Conservation (phyloP, 1,284 basidiomycete genomes). For the Mycosarcoma mackinlayi region DNA sequence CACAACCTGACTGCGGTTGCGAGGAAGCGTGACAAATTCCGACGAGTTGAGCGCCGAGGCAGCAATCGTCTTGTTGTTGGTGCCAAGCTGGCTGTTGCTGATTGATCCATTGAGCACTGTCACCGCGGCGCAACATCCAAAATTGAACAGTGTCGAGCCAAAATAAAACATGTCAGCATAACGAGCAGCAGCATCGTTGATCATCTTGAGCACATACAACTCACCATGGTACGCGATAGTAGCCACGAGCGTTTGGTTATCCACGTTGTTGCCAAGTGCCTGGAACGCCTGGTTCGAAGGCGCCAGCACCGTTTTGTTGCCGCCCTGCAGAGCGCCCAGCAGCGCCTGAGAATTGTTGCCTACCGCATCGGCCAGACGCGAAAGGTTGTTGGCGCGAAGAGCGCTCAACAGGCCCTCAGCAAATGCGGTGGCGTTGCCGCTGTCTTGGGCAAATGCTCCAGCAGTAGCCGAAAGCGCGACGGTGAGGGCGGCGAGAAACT, state of each 20-base stretch:
- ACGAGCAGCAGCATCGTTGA: too few species aligned
- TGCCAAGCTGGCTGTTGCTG: conserved; percentile 68
- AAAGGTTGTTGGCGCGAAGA: conserved; percentile 48
- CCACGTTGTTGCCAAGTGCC: conserved; percentile 65
- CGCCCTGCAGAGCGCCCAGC: conserved; percentile 38
- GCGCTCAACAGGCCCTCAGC: conserved; percentile 47
- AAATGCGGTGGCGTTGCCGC: conserved; percentile 45
- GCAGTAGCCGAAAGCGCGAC: conserved; percentile 41
- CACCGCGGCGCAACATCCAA: too few species aligned
- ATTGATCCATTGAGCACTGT: conserved; percentile 74
- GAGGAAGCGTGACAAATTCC: conserved; percentile 60
- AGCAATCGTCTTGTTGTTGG: conserved; percentile 72
- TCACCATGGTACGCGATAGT: conserved; percentile 74
- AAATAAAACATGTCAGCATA: not conserved
- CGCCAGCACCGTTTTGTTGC: conserved; percentile 69
- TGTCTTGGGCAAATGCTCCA: conserved; percentile 38
- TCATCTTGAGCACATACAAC: too few species aligned
- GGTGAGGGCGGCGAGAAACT: conserved; percentile 48
- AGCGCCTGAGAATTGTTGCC: conserved; percentile 37
- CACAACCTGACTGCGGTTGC: conserved; percentile 73
- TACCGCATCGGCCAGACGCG: conserved; percentile 46
- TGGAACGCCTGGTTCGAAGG: conserved; percentile 69
- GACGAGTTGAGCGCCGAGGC: conserved; percentile 74
- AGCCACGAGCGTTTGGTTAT: conserved; percentile 70
- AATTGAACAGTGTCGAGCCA: too few species aligned